Evolutionary conservation across 768 basidiomycete species (phyloP).

Genomic region (Sutorius australiensis): DNA sequence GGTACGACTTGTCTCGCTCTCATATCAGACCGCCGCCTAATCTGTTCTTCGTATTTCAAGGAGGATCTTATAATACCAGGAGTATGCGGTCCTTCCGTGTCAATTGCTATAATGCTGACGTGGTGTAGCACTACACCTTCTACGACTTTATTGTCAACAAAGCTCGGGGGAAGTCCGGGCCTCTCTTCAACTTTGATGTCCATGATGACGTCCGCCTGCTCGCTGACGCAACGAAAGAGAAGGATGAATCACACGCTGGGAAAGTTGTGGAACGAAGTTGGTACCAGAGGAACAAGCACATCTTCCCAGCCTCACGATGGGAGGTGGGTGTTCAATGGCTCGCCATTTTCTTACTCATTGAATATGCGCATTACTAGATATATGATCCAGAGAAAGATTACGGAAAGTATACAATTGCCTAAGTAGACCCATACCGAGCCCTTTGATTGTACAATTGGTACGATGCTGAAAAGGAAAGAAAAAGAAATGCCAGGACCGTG

Average conservation of each 20-base stretch:
- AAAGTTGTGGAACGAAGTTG: constrained; percentile 97
- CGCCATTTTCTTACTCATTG: constrained; percentile 1
- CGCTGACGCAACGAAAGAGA: constrained; percentile 92
- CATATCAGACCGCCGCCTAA: constrained; percentile 2
- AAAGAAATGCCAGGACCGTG: constrained; percentile 63
- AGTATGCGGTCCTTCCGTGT: constrained; percentile 43
- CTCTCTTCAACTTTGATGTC: constrained; percentile 97
- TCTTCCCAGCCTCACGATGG: constrained; percentile 96
- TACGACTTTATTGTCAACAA: constrained; percentile 99
- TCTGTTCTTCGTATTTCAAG: constrained; percentile 36
- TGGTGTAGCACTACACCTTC: constrained; percentile 88
- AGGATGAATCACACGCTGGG: constrained; percentile 97
- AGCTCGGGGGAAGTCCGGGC: constrained; percentile 96
- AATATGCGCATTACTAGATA: constrained; percentile 42
- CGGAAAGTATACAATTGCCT: constrained; percentile 83
- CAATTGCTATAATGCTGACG: not conserved
- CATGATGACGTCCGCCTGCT: constrained; percentile 96
- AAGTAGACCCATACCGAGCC: not conserved
- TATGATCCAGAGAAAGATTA: constrained; percentile 95
- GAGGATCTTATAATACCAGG: constrained; percentile 98
- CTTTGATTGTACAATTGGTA: not conserved
- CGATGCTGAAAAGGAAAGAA: constrained; percentile 1
- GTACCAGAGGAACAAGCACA: constrained; percentile 96
- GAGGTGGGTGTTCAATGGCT: constrained; percentile 54
- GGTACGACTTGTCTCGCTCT: constrained; percentile 39